Evolutionary conservation across 495 filamentous ascomycete genomes (phyloP).

Genomic region (Pseudoneurospora amorphoporcata): DNA sequence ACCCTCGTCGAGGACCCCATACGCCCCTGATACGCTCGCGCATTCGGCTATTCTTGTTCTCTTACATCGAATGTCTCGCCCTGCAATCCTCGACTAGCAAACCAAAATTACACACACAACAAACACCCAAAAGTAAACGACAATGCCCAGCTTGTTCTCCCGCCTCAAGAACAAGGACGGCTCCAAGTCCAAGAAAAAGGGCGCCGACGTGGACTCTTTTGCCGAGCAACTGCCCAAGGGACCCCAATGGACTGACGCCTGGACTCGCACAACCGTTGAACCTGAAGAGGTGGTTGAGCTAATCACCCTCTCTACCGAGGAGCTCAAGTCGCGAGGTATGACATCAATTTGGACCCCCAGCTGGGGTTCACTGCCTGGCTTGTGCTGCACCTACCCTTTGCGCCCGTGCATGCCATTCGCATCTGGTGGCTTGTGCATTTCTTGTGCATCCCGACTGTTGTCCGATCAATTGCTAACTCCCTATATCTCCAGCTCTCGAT

Average conservation of each 20-base stretch:
- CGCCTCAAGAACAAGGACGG: conserved; percentile 64
- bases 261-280: conserved; percentile 72
- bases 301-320: conserved; percentile 70
- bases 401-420: background rate
- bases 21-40: background rate
- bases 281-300: conserved; percentile 88
- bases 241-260: conserved; percentile 82
- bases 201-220: conserved; percentile 25
- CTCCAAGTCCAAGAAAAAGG: conserved; percentile 49
- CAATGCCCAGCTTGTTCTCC: conserved; percentile 58
- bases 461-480: conserved; percentile 23
- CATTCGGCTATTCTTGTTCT: conserved; percentile 1
- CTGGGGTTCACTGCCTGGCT: background rate
- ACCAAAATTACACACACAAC: conserved; percentile 7
- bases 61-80: conserved; percentile 10
- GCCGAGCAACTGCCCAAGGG: conserved; percentile 48
- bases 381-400: conserved; percentile 9
- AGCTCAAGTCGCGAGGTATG: conserved; percentile 86
- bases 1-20: background rate
- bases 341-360: conserved; percentile 21
- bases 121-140: conserved; percentile 11
- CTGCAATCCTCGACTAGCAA: conserved; percentile 6
- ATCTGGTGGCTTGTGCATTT: background rate
- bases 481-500: conserved; percentile 54
- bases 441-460: background rate